phyloP scores from a whole-genome alignment of 768 basidiomycete genomes.

The Phanerochaete carnosa region DNA sequence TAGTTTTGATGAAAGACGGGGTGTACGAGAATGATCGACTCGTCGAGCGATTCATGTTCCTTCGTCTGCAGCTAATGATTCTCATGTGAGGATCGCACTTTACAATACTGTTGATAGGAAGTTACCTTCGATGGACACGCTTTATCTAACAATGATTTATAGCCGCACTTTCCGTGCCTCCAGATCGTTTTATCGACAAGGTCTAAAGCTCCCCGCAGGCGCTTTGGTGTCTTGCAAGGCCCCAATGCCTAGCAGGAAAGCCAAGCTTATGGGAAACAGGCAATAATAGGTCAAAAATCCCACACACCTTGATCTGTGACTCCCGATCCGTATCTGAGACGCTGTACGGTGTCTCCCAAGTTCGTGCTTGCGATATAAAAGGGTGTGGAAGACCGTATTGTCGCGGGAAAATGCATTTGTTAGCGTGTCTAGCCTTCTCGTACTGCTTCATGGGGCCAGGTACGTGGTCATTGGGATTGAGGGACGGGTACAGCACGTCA shows the following conservation, averaged over 20 bases:
- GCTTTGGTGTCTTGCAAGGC: conserved; percentile 65
- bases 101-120: background rate
- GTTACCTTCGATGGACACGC: conserved; percentile 78
- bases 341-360: conserved; percentile 27
- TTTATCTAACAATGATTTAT: conserved; percentile 57
- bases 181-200: conserved; percentile 60
- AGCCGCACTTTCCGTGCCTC: conserved; percentile 68
- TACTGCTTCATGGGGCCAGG: conserved; percentile 42
- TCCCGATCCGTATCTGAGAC: conserved; percentile 62
- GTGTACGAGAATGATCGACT: conserved; percentile 58
- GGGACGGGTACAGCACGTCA: conserved; percentile 29
- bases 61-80: conserved; percentile 34
- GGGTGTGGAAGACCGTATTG: conserved; percentile 68
- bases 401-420: conserved; percentile 84
- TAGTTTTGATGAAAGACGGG: background rate
- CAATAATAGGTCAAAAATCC: background rate
- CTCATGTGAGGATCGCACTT: background rate
- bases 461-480: conserved; percentile 26
- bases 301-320: conserved; percentile 60
- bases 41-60: conserved; percentile 47
- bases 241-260: conserved; percentile 28
- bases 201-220: conserved; percentile 53
- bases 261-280: conserved; percentile 15
- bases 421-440: conserved; percentile 55
- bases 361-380: conserved; percentile 35